Evolutionary conservation across 306 rosid species (phyloP).

Genomic region (Leucaena leucocephala): DNA sequence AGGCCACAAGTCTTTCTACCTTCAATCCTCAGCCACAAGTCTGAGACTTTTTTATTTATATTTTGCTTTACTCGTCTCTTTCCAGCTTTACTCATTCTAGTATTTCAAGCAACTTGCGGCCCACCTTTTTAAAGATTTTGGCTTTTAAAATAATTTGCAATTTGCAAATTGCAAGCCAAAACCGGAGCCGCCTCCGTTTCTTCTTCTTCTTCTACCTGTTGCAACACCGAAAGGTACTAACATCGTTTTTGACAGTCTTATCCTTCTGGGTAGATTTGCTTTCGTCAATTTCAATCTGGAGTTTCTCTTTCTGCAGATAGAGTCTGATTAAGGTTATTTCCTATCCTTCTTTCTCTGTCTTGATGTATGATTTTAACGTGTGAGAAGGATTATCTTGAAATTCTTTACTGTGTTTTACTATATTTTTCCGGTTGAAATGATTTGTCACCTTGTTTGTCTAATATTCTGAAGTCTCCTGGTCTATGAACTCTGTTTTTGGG

Average conservation of each 20-base stretch:
- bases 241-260: conserved; percentile 2
- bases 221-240: not conserved
- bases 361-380: not conserved
- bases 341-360: not conserved
- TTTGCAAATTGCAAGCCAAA: conserved; percentile 16
- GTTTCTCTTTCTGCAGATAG: conserved; percentile 11
- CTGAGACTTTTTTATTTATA: not conserved
- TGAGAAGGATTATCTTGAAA: not conserved
- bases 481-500: not conserved
- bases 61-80: not conserved
- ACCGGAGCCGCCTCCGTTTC: conserved; percentile 41
- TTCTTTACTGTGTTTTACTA: not conserved
- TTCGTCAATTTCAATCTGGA: conserved; percentile 30
- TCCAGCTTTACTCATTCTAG: not conserved
- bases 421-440: not conserved
- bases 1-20: conserved; percentile 50
- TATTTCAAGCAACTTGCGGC: conserved; percentile 24
- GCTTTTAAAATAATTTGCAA: not conserved
- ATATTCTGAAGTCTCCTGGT: not conserved
- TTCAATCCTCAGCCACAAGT: conserved; percentile 63
- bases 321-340: conserved; percentile 38
- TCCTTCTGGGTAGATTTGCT: conserved; percentile 35
- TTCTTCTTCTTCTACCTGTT: conserved; percentile 21
- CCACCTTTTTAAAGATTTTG: not conserved
- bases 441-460: not conserved